Percentiles rank a stretch among this genome's conserved stretches.
phyloP scores from a whole-genome alignment of 257 asterid genomes.

The Solanum peruvianum region DNA sequence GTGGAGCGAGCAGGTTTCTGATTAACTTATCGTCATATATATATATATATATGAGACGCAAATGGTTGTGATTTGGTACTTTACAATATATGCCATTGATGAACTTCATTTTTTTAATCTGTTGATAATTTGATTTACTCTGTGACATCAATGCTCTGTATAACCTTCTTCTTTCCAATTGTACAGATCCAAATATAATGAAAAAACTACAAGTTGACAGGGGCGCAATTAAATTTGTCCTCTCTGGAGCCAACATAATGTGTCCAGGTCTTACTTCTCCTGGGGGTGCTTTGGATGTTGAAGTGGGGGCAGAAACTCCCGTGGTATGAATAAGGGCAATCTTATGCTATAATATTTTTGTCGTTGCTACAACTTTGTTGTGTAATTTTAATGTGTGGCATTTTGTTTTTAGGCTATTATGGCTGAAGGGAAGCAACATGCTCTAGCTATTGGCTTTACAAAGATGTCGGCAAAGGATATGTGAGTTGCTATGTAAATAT shows the following conservation, averaged over 20 bases:
- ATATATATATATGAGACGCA: neutral
- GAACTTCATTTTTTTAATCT: neutral
- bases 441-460: constrained; percentile 96
- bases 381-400: neutral
- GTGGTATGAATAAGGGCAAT: constrained; percentile 34
- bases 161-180: neutral
- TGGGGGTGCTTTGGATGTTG: constrained; percentile 90
- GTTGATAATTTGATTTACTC: neutral
- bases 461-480: constrained; percentile 91
- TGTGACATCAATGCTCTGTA: neutral
- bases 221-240: constrained; percentile 90
- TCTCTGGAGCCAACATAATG: constrained; percentile 99
- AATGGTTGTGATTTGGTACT: neutral
- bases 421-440: constrained; percentile 99
- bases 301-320: constrained; percentile 82
- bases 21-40: neutral
- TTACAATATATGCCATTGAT: neutral
- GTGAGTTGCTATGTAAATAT: constrained; percentile 41
- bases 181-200: constrained; percentile 92
- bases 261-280: constrained; percentile 99
- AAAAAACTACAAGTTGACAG: constrained; percentile 93
- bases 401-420: constrained; percentile 68
- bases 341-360: neutral
- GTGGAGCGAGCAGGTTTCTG: neutral
- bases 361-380: neutral